Percentiles rank a stretch among this genome's conserved stretches.
Conservation (phyloP, 1,139 yeast species). For the Maudiozyma humilis region DNA sequence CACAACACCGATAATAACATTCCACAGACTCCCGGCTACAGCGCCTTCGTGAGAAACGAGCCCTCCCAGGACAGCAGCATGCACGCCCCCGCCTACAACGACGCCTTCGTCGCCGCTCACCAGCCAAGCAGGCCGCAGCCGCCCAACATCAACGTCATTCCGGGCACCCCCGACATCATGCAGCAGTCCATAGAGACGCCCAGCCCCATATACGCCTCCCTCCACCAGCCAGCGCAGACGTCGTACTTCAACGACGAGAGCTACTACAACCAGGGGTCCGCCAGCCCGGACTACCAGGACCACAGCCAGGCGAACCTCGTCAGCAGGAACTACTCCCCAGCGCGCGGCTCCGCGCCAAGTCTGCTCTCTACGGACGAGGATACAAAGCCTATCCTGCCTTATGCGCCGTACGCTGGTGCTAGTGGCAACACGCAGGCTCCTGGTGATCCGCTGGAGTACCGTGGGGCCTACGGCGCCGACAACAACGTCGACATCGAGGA, state of each 20-base stretch:
- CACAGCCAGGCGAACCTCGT: slow-evolving; percentile 4
- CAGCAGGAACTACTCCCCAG: slow-evolving; percentile 1
- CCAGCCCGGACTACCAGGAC: neutral
- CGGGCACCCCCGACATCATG: slow-evolving; percentile 11
- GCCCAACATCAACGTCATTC: slow-evolving; percentile 19
- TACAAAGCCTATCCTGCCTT: slow-evolving; percentile 11
- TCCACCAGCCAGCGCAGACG: slow-evolving; percentile 5
- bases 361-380: slow-evolving; percentile 11
- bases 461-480: slow-evolving; percentile 7
- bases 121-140: slow-evolving; percentile 8
- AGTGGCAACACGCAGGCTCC: neutral
- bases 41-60: slow-evolving; percentile 13
- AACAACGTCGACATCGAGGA: slow-evolving; percentile 20
- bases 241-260: slow-evolving; percentile 16
- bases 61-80: slow-evolving; percentile 10
- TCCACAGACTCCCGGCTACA: slow-evolving; percentile 8
- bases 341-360: slow-evolving; percentile 7
- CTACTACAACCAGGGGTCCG: slow-evolving; percentile 8
- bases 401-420: neutral
- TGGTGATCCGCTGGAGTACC: neutral
- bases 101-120: slow-evolving; percentile 14
- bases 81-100: slow-evolving; percentile 16
- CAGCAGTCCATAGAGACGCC: slow-evolving; percentile 6
- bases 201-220: slow-evolving; percentile 5
- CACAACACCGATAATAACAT: neutral